These are phyloP conservation scores for Cladosporium sp. DNA, from an alignment of 2,329 filamentous ascomycete species.

Conservation along the genomic window DNA sequence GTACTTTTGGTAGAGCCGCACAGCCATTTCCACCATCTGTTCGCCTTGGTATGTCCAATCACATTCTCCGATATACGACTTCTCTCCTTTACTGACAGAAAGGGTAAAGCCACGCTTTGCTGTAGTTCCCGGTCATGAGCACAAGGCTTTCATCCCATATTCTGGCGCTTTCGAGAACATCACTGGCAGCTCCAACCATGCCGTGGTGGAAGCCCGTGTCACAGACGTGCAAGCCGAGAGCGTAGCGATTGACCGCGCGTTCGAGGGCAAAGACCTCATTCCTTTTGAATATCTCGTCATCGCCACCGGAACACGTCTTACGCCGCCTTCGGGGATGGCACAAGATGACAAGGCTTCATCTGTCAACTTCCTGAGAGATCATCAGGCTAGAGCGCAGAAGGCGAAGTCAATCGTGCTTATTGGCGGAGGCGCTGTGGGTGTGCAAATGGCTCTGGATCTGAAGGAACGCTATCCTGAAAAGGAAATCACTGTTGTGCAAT, in stretches of 20 bases:
- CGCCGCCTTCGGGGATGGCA: background rate
- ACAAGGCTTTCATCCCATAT: conserved; percentile 22
- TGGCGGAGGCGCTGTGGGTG: conserved; percentile 59
- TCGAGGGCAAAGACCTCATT: conserved; percentile 16
- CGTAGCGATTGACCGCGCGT: conserved; percentile 15
- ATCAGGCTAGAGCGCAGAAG: background rate
- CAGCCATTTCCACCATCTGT: conserved; percentile 21
- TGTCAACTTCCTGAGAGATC: background rate
- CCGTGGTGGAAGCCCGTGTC: conserved; percentile 15
- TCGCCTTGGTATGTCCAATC: conserved; percentile 17
- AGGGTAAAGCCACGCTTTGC: conserved; percentile 18
- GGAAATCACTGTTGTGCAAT: conserved; percentile 55
- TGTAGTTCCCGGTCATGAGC: conserved; percentile 19
- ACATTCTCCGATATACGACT: background rate
- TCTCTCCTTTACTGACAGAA: background rate
- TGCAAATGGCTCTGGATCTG: conserved; percentile 58
- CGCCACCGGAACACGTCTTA: conserved; percentile 13
- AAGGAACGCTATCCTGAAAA: conserved; percentile 56
- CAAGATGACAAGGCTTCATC: background rate
- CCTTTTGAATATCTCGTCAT: conserved; percentile 22
- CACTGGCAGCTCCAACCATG: conserved; percentile 11
- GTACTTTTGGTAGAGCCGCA: conserved; percentile 22
- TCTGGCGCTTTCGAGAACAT: conserved; percentile 14
- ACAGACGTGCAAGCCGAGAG: conserved; percentile 15
- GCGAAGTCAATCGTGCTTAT: conserved; percentile 14